A percentile compares a stretch with the other conserved stretches of the same genome.
Conservation (phyloP, 1,139 yeast genomes). For the Lodderomyces pseudojiufengensis region DNA sequence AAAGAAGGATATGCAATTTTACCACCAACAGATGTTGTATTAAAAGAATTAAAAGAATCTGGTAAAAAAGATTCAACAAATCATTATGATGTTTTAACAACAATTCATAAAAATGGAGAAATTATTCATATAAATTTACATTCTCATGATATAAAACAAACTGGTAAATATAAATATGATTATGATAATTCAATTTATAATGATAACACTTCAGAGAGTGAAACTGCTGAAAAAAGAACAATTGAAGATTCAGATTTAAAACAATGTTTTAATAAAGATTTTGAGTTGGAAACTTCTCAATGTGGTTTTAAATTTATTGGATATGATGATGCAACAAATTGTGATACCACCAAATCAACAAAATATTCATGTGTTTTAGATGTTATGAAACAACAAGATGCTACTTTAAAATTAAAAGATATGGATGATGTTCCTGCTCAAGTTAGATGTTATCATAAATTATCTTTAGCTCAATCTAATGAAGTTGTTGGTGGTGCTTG, state of each 20-base stretch:
- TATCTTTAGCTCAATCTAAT: conserved; percentile 10
- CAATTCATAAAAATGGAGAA: conserved; percentile 15
- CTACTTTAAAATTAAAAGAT: conserved; percentile 13
- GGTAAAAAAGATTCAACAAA: conserved; percentile 9
- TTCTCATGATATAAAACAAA: conserved; percentile 12
- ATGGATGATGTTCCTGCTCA: conserved; percentile 17
- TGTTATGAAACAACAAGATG: conserved; percentile 15
- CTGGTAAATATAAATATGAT: conserved; percentile 13
- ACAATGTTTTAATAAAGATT: conserved; percentile 14
- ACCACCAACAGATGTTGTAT: conserved; percentile 16
- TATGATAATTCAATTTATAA: conserved; percentile 15
- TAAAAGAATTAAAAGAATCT: conserved; percentile 11
- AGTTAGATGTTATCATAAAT: conserved; percentile 15
- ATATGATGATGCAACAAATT: conserved; percentile 13
- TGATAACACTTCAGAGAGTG: conserved; percentile 8
- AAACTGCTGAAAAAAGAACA: conserved; percentile 11
- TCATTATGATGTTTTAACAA: conserved; percentile 15
- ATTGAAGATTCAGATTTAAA: conserved; percentile 11
- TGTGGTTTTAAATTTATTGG: conserved; percentile 15
- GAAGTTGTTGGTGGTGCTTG: conserved; percentile 15
- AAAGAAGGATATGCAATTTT: conserved; percentile 14
- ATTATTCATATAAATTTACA: conserved; percentile 14
- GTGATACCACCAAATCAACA: conserved; percentile 11
- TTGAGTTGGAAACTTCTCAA: conserved; percentile 13
- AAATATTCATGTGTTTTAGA: conserved; percentile 16